Evolutionary conservation across 805 yeast species (phyloP), one percentile per base, ranked within the genome.

Genomic region (Alloascoidea africana): DNA sequence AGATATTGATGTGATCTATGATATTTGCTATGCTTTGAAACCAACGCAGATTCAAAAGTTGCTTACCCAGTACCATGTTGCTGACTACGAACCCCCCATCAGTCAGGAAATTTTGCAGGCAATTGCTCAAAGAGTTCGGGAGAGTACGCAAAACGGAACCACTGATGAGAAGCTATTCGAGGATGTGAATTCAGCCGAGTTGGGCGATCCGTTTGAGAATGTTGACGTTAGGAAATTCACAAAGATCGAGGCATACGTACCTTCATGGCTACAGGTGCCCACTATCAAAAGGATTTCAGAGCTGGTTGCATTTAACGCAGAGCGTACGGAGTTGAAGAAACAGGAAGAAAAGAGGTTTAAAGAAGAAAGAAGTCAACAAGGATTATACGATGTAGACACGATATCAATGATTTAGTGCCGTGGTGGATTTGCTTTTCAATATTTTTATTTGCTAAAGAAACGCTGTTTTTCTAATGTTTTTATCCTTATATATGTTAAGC

Each of bases 41-140:
- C 96, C 98, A 17, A 75, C 82, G n/a, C 98, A 91, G 65, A 77
- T 91, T 48, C 97, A 91, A 63, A 84, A 84, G 58, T 65, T 91
- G 54, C 77, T 91, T 45, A 69, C 89, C 13, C 93, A 83, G 54
- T 91, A 93, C 54, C 76, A 75, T 44, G 81, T 80, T 45, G 95
- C 96, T 5, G 97, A 89, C 53, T 91, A 89, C 54, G 98, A 91
- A 62, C 72, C 85, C 2, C 96, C 97, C 34, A 77, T 89, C 42
- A 76, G 89, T 13, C 77, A 83, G 33, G 80, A 75, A 39, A 85
- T 87, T 38, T 67, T 84, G 44, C 75, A 77, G 48, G 76, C 75
- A 23, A 83, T 89, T 40, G 93, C 96, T 14, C 38, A 50, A 17
- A 44, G 54, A 30, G 62, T 60, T 32, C 46, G 47, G 46, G 53